Base-by-base conservation (phyloP, 2,329 filamentous ascomycete genomes). In the Ilyonectria destructans region DNA sequence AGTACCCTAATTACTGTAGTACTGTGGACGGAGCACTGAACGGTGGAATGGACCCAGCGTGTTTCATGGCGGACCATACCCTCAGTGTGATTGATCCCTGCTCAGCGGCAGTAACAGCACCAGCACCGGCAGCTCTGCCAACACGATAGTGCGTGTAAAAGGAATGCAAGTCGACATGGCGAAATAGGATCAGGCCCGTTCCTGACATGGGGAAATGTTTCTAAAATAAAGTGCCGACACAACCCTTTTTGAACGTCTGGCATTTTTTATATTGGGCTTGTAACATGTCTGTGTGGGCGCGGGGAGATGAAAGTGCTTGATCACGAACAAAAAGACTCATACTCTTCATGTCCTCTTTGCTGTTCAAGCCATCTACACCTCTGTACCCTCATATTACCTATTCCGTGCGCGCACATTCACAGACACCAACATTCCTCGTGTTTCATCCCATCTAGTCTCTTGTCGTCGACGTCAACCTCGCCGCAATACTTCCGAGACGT, bases 51-150 rank as follows among this genome's bases (percentile, higher is more conserved):
- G 43, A 45, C 49, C 57, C 45, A 26, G 33, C 29, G 45, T 52
- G 63, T 66, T 66, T 66, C 63, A 66, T 58, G 21, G 15, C 63
- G n/a, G 40, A 8, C 40, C 40, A 43, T n/a, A 7, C 40, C n/a
- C 40, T 43, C 40, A 17, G 8, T n/a, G 15, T 43, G 15, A 17
- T 40, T 17, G 15, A 43, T 2, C 31, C 31, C 31, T 33, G 31
- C 31, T 33, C 12, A 33, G 31, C 31, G 12, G 31, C 31, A 33
- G 31, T 4, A 33, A 33, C 31, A 33, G 31, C 12, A n/a, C 15
- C 40, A 13, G 37, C 37, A 15, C 37, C 10, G 40, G 40, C 40
- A n/a, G n/a, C 15, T 43, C 40, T 43, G 17, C 40, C 15, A 17
- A 43, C 15, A 43, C 26, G 26, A 26, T 26, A 26, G 26, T 26